Evolutionary conservation across 768 basidiomycete genomes (phyloP).

Genomic region (Mycena kentingensis): DNA sequence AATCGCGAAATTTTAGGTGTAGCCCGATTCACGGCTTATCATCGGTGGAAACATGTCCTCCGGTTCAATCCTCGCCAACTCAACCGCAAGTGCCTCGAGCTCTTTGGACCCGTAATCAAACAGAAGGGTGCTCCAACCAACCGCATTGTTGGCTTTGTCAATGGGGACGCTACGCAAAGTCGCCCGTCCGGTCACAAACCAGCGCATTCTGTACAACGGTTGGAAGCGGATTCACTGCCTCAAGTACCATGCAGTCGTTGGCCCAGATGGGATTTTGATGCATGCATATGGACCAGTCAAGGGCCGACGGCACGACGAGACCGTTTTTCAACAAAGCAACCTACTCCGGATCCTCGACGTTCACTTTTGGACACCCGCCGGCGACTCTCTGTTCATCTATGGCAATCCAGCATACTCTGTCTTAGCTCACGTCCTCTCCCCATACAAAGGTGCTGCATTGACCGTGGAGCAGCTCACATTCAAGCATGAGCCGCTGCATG

Average conservation of each 20-base stretch:
- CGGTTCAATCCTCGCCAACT: conserved; percentile 7
- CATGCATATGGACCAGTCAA: conserved; percentile 23
- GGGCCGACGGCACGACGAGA: conserved; percentile 20
- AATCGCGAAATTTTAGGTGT: too few relatives aligned
- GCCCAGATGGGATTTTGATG: conserved; percentile 21
- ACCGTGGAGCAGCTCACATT: conserved; percentile 9
- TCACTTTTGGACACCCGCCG: conserved; percentile 18
- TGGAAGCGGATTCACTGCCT: conserved; percentile 21
- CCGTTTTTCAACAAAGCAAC: conserved; percentile 21
- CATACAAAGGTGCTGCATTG: conserved; percentile 17
- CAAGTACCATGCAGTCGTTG: conserved; percentile 15
- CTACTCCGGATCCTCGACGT: conserved; percentile 8
- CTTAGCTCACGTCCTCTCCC: conserved; percentile 15
- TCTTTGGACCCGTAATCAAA: not conserved
- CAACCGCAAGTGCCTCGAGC: conserved; percentile 2
- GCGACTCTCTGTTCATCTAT: conserved; percentile 15
- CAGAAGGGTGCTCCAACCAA: conserved; percentile 16
- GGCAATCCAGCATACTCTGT: conserved; percentile 20
- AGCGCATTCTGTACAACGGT: conserved; percentile 22
- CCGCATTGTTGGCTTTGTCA: conserved; percentile 11
- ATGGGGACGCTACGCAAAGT: conserved; percentile 18
- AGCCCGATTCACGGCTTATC: too few relatives aligned
- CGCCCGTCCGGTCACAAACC: conserved; percentile 8
- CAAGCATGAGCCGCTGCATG: conserved; percentile 23
- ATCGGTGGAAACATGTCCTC: not conserved